Base-by-base conservation (phyloP, 176 grass and related monocot genomes). In the Guadua angustifolia region DNA sequence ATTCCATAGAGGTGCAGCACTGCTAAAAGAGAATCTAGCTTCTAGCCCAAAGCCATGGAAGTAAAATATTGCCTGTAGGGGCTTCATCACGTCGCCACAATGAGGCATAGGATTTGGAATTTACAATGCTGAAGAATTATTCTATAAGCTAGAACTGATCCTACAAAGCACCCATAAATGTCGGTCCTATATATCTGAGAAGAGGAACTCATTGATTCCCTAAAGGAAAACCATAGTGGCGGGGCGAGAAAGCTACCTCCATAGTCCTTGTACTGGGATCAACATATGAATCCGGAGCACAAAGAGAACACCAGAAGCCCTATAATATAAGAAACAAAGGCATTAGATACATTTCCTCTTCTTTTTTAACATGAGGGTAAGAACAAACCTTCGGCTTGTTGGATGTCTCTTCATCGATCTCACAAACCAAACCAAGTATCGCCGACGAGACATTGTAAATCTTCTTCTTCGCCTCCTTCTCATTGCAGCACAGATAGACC, bases 221-320 rank as follows among this genome's bases (percentile, higher is more conserved):
- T 21, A 2, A 42, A 16, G 2, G 74, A 53, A 62, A 75, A 3
- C 4, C 2, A 43, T 6, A 60, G 15, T 2, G 0, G 2, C 6
- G n/a, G 3, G 3, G 56, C 2, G 52, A 67, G 52, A 61, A 68
- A 75, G 1, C 43, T 86, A 99, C 96, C 96, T 93, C 96, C 93
- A 79, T 99, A 99, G 77, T 99, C 96, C 82, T 95, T 94, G 87
- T 95, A 68, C 70, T 94, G 2, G 94, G 89, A 43, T 95, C 96
- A 66, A 99, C 94, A 81, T 95, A 99, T 1, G 93, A 94, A 91
- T 99, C 96, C 0, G 96, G 26, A 99, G 89, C 47, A 99, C 96
- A n/a, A 95, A 98, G 12, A 97, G 89, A 84, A 99, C 96, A 69
- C 93, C 93, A 74, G 93, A 7, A 95, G 79, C 19, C 96, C 93